Evolutionary conservation across 1,139 yeast species (phyloP), one percentile per base, ranked within the genome.

Genomic region (Hansenula lynferdii): DNA sequence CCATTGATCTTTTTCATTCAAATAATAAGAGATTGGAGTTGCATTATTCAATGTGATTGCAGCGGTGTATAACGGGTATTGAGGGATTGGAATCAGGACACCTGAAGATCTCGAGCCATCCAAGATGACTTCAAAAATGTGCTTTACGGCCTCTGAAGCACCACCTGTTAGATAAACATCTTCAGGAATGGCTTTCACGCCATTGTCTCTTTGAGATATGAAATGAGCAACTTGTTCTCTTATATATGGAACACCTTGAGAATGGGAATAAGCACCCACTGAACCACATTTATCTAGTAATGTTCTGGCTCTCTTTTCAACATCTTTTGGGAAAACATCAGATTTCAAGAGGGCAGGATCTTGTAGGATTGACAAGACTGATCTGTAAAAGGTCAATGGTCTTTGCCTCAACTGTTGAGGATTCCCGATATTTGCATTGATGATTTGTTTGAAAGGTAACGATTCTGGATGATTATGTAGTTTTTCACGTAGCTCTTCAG

Each of bases 351-450:
- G 62, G 26, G 72, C 75, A 0, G 98, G 97, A 58, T 86, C 84
- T 64, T 92, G 96, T 53, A 90, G 67, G 34, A 90, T 65, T 1
- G 96, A 77, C 46, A 90, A 67, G 5, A 90, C 96, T 60, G 90
- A 95, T 56, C 98, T 75, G 64, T 87, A 89, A 70, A 94, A 94
- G n/a, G 96, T 86, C 54, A 92, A 69, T 2, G 98, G 98, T 54
- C 80, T 75, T 62, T 92, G 99, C 53, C 86, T 92, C 54, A 92
- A 72, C 59, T 90, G 97, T 62, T 92, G 98, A 2, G 98, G 98
- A 59, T 94, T 94, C 26, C 98, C 98, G 46, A 92, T 92, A 61
- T 94, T 92, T 45, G 97, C 95, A 53, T 78, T 80, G 56, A 92
- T 81, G 50, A 92, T 86, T 45, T 75, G 66, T 35, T 73, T 67